A percentile compares a stretch with the other conserved stretches of the same genome.
phyloP scores from a whole-genome alignment of 108 stramenopile species.

The Mayamaea pseudoterrestris region DNA sequence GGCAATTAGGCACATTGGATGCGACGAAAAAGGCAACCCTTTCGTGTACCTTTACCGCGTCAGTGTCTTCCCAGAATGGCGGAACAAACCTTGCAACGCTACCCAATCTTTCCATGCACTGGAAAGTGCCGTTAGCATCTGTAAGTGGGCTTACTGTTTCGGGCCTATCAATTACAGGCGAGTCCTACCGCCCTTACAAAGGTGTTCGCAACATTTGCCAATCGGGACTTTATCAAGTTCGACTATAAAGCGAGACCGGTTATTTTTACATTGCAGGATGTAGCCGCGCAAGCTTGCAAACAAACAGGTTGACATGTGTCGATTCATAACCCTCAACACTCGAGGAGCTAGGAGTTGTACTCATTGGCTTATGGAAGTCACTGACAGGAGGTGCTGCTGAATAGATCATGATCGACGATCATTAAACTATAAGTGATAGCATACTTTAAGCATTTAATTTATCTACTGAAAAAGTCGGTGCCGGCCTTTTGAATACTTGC shows the following conservation, averaged over 20 bases:
- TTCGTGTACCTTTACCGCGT: not conserved
- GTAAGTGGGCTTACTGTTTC: slow-evolving; percentile 87
- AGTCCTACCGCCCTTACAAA: slow-evolving; percentile 94
- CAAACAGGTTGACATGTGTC: no score
- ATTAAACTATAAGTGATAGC: no score
- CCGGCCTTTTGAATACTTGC: slow-evolving; percentile 20
- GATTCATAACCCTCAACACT: no score
- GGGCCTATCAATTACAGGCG: slow-evolving; percentile 82
- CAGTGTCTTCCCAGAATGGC: slow-evolving; percentile 15
- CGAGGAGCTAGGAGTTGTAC: no score
- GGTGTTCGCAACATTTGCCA: slow-evolving; percentile 46
- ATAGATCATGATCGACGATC: no score
- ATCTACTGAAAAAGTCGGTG: slow-evolving; percentile 30
- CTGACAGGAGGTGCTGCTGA: no score
- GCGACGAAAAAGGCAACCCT: slow-evolving; percentile 10
- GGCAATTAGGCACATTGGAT: slow-evolving; percentile 95
- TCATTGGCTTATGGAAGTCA: no score
- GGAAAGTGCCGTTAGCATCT: slow-evolving; percentile 91
- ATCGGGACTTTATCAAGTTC: slow-evolving; percentile 9
- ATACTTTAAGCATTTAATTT: no score
- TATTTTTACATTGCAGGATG: no score
- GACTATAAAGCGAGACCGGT: no score
- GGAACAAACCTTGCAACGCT: slow-evolving; percentile 2
- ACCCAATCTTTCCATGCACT: slow-evolving; percentile 79
- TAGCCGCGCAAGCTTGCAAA: no score